Conservation (phyloP, 768 basidiomycete species). For the Hypholoma fasciculare region DNA sequence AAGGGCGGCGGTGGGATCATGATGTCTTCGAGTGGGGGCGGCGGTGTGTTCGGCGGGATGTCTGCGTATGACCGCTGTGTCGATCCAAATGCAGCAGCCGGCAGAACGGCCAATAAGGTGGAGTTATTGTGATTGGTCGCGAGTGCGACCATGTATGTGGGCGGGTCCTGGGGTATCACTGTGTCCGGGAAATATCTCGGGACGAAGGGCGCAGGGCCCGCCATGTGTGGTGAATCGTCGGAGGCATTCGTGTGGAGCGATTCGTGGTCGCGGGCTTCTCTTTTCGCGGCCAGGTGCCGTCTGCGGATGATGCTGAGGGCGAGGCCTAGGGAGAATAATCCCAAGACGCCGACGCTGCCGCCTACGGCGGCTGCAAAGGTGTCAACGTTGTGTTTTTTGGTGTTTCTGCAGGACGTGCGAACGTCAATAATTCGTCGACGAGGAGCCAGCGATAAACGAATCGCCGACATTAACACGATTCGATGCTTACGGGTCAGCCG, state of each 20-base stretch:
- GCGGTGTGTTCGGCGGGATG: constrained; percentile 26
- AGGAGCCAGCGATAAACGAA: constrained; percentile 6
- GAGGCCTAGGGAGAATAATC: constrained; percentile 44
- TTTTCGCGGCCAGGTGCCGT: constrained; percentile 37
- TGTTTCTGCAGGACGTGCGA: constrained; percentile 13
- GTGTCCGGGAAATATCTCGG: constrained; percentile 62
- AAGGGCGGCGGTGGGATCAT: constrained; percentile 16
- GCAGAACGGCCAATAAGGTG: constrained; percentile 17
- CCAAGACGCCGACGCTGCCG: constrained; percentile 50
- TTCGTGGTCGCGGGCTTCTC: constrained; percentile 37
- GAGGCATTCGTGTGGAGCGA: constrained; percentile 28
- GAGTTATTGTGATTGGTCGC: constrained; percentile 22
- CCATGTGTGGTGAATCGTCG: constrained; percentile 41
- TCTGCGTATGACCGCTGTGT: constrained; percentile 26
- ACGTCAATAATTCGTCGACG: neutral
- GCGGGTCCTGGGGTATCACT: constrained; percentile 35
- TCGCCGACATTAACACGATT: constrained; percentile 32
- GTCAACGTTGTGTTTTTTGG: constrained; percentile 34
- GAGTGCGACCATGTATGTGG: constrained; percentile 19
- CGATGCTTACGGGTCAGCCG: constrained; percentile 33
- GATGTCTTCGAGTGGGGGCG: constrained; percentile 18
- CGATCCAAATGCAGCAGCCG: constrained; percentile 11
- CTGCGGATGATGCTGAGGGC: constrained; percentile 52
- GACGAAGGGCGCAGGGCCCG: constrained; percentile 48
- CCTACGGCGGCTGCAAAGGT: constrained; percentile 59